These are phyloP conservation scores for Penicillium sp. DNA, from an alignment of 2,329 filamentous ascomycete species.

Conservation along the genomic window DNA sequence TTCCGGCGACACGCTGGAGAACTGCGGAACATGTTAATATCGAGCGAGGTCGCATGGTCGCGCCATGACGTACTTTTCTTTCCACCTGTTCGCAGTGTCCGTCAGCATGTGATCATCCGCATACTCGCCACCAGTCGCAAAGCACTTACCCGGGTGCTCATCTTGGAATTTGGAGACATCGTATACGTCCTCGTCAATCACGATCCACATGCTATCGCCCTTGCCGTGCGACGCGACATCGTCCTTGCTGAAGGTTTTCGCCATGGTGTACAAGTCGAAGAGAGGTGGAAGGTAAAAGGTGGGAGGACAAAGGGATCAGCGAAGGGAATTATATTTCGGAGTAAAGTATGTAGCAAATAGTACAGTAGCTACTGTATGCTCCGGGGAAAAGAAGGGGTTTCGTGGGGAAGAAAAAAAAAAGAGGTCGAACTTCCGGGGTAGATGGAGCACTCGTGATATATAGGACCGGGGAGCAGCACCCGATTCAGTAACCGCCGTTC, in stretches of 20 bases:
- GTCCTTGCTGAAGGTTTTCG: constrained; percentile 76
- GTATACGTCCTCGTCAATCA: constrained; percentile 93
- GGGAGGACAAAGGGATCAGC: not conserved
- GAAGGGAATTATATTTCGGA: not conserved
- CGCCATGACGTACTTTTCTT: constrained; percentile 60
- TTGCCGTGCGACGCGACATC: constrained; percentile 94
- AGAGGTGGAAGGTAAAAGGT: constrained; percentile 4
- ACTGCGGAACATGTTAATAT: constrained; percentile 45
- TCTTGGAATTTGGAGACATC: constrained; percentile 87
- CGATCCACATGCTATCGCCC: constrained; percentile 78
- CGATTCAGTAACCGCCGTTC: constrained; percentile 8
- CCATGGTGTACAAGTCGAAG: constrained; percentile 59
- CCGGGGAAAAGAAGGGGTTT: constrained; percentile 9
- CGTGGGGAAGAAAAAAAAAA: constrained; percentile 11
- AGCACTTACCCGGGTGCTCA: constrained; percentile 63
- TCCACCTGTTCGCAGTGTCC: constrained; percentile 52
- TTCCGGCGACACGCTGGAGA: constrained; percentile 63
- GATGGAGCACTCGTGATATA: constrained; percentile 22
- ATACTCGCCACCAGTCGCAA: not conserved
- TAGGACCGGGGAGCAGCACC: constrained; percentile 10
- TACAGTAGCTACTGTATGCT: not conserved
- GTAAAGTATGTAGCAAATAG: not conserved
- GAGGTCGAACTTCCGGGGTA: constrained; percentile 20
- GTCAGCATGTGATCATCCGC: constrained; percentile 18
- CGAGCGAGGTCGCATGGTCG: not conserved